These are phyloP conservation scores for Beauveria sp. DNA, from an alignment of 2,329 filamentous ascomycete species.

Conservation along the genomic window DNA sequence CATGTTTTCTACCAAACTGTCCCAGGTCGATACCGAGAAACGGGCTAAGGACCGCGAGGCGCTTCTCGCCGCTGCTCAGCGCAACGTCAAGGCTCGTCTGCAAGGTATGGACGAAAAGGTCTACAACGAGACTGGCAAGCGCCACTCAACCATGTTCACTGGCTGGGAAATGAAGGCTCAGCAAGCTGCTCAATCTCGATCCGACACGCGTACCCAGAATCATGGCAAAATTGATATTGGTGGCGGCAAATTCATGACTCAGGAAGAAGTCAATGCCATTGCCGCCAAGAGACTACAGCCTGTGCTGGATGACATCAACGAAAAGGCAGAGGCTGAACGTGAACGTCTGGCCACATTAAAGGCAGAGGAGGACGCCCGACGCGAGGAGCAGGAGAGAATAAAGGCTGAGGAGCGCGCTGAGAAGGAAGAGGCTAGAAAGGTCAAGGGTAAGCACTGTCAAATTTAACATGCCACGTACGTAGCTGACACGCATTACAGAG, in stretches of 20 bases:
- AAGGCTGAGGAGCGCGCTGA: slow-evolving; percentile 45
- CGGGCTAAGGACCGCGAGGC: slow-evolving; percentile 66
- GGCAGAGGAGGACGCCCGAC: slow-evolving; percentile 49
- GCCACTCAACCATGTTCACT: slow-evolving; percentile 58
- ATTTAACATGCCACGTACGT: background rate
- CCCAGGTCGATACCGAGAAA: slow-evolving; percentile 65
- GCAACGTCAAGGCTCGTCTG: slow-evolving; percentile 74
- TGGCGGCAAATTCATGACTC: slow-evolving; percentile 71
- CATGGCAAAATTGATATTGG: slow-evolving; percentile 61
- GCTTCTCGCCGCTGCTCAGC: slow-evolving; percentile 70
- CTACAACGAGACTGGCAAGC: slow-evolving; percentile 66
- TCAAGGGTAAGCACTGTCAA: slow-evolving; percentile 46
- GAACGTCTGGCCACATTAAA: slow-evolving; percentile 60
- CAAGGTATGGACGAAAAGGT: slow-evolving; percentile 77
- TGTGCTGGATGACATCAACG: slow-evolving; percentile 75
- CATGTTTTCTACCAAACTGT: slow-evolving; percentile 60
- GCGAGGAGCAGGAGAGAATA: slow-evolving; percentile 41
- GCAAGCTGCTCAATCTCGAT: slow-evolving; percentile 58
- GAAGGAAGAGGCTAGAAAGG: slow-evolving; percentile 43
- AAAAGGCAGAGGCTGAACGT: slow-evolving; percentile 64
- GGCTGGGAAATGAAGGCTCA: slow-evolving; percentile 76
- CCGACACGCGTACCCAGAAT: slow-evolving; percentile 50
- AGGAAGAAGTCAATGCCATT: slow-evolving; percentile 70
- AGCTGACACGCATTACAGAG: slow-evolving; percentile 22
- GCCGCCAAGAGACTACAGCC: slow-evolving; percentile 72